Conservation (phyloP, 495 filamentous ascomycete genomes). For the Chaetomidium leptoderma region DNA sequence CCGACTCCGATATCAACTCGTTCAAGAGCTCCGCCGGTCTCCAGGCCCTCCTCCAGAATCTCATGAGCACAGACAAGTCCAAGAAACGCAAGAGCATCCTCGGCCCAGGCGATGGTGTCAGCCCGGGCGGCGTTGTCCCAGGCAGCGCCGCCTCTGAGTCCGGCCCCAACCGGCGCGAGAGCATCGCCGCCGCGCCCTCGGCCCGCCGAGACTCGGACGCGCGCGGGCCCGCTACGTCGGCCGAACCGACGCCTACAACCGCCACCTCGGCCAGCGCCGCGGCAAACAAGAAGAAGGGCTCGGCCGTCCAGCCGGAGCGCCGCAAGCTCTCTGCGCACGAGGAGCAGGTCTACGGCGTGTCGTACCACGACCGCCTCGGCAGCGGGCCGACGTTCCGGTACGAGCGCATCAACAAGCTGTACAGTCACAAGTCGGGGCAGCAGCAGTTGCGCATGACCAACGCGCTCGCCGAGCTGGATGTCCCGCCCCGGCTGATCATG, state of each 20-base stretch:
- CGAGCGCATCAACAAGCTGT: slow-evolving; percentile 76
- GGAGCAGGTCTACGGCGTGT: slow-evolving; percentile 74
- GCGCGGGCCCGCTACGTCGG: slow-evolving; percentile 35
- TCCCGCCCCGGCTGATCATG: slow-evolving; percentile 75
- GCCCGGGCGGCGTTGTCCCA: slow-evolving; percentile 35
- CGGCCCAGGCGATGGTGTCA: slow-evolving; percentile 47
- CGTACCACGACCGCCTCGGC: slow-evolving; percentile 79
- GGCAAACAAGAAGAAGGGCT: slow-evolving; percentile 54
- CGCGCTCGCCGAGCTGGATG: slow-evolving; percentile 71
- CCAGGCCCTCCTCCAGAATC: slow-evolving; percentile 69
- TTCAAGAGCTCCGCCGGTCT: slow-evolving; percentile 79
- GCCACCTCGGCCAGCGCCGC: slow-evolving; percentile 20
- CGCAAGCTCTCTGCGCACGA: slow-evolving; percentile 69
- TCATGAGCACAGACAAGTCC: slow-evolving; percentile 73
- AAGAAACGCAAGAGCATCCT: slow-evolving; percentile 69
- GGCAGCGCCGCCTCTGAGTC: slow-evolving; percentile 34
- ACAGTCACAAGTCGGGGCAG: slow-evolving; percentile 74
- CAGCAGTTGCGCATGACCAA: slow-evolving; percentile 77
- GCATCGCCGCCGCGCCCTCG: slow-evolving; percentile 39
- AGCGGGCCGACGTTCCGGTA: slow-evolving; percentile 71
- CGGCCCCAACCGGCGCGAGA: slow-evolving; percentile 46
- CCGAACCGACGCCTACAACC: slow-evolving; percentile 29
- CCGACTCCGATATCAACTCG: slow-evolving; percentile 59
- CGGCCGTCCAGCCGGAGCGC: slow-evolving; percentile 47
- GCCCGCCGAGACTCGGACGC: slow-evolving; percentile 48